Evolutionary conservation across 164 flowering plant genomes (phyloP), one percentile per base, ranked within the genome.

Genomic region (Tetrastigma voinierianum): DNA sequence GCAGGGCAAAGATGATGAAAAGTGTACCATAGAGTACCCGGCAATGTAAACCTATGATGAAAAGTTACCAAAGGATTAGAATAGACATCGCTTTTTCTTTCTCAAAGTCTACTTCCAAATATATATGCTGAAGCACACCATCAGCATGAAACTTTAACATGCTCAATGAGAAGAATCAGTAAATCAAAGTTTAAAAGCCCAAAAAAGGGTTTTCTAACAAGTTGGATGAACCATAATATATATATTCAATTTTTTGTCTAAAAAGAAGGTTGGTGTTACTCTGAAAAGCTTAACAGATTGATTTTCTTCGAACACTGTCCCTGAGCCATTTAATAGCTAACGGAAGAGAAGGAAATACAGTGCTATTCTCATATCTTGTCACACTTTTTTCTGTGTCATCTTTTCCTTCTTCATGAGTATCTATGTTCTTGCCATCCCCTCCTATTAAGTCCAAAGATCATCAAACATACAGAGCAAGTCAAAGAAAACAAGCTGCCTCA

Each of bases 311-410:
- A 47, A 67, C 81, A 57, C 67, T 84, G 69, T 88, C 97, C 66
- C 96, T 75, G 40, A 91, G 88, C 96, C 96, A 91, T 71, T 89
- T 88, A 40, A 91, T 82, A 51, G 96, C 97, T 52, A 75, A 62
- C 10, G 95, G 92, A 11, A 94, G 89, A 49, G 97, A 85, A 62
- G 90, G 70, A 70, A 91, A 88, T 46, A 94, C 89, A 12, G 74
- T 59, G 66, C 91, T 85, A 67, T 76, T 80, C 71, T 82, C 84
- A 70, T 74, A 80, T 59, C 64, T 80, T 46, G 40, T 76, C 24
- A 59, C 58, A 64, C 64, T 69, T 25, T 72, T 70, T 58, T 80
- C 85, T 1, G 70, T 12, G 59, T 75, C 79, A 45, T 76, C 80
- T 54, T 65, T 75, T 15, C 72, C 52, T 57, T 81, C 90, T 67